Evolutionary conservation across 2,329 filamentous ascomycete species (phyloP).

Genomic region (Trichoderma sp.): DNA sequence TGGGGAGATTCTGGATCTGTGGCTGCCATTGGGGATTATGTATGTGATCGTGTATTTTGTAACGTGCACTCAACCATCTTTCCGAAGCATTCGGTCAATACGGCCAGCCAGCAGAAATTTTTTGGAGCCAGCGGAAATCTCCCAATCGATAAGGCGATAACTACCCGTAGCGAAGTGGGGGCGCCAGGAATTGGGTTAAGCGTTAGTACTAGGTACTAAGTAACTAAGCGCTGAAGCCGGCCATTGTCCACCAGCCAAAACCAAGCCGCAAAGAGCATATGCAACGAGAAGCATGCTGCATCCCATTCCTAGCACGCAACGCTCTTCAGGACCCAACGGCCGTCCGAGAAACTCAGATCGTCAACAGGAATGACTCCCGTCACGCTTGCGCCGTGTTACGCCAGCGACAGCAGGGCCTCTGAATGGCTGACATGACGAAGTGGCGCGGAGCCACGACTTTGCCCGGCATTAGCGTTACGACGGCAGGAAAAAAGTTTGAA

Average conservation of each 20-base stretch:
- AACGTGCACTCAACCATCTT: neutral
- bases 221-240: neutral
- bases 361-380: neutral
- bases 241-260: neutral
- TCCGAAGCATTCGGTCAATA: neutral
- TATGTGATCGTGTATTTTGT: neutral
- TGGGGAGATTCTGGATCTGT: constrained; percentile 17
- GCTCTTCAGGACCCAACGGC: neutral
- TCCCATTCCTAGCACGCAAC: neutral
- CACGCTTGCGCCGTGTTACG: neutral
- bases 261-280: neutral
- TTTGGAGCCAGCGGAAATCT: neutral
- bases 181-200: neutral
- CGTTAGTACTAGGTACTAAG: neutral
- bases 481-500: neutral
- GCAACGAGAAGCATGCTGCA: neutral
- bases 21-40: constrained; percentile 20
- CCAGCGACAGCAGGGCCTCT: neutral
- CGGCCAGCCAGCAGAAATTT: constrained; percentile 16
- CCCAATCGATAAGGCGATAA: constrained; percentile 21
- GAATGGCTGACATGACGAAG: constrained; percentile 11
- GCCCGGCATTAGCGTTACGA: constrained; percentile 13
- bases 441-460: constrained; percentile 15
- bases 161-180: constrained; percentile 15
- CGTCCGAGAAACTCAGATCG: constrained; percentile 1